phyloP scores from a whole-genome alignment of 1,284 basidiomycete genomes.

The Malassezia globosa region DNA sequence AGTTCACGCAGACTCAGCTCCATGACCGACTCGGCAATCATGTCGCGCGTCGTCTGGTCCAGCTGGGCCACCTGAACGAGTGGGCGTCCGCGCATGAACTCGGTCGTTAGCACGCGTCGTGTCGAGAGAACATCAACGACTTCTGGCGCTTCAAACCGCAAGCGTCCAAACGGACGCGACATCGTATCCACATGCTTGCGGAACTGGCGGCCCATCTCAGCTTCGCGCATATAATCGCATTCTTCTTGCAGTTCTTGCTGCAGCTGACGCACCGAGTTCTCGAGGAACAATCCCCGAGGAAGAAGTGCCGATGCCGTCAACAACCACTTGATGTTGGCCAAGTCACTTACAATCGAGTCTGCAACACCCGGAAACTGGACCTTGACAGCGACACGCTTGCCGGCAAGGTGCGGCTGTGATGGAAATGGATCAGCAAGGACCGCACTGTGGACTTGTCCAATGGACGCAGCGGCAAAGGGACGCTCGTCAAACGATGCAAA shows the following conservation, averaged over 20 bases:
- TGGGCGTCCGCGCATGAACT: conserved; percentile 69
- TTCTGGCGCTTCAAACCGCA: conserved; percentile 67
- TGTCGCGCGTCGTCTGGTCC: conserved; percentile 61
- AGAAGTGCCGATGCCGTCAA: conserved; percentile 68
- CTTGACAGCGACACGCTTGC: conserved; percentile 65
- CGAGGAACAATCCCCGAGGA: conserved; percentile 69
- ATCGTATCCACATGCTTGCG: conserved; percentile 20
- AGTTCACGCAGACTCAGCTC: conserved; percentile 80
- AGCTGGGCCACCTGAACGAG: conserved; percentile 58
- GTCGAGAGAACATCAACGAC: conserved; percentile 68
- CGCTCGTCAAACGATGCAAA: conserved; percentile 71
- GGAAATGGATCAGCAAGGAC: conserved; percentile 50
- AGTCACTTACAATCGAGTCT: conserved; percentile 72
- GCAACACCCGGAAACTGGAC: conserved; percentile 89
- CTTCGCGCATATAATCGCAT: conserved; percentile 85
- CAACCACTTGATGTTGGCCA: conserved; percentile 73
- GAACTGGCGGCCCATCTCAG: conserved; percentile 61
- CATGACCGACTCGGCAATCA: conserved; percentile 75
- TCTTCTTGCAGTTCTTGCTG: conserved; percentile 85
- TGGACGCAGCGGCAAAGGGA: conserved; percentile 90
- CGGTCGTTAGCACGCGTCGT: conserved; percentile 74
- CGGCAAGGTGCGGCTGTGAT: conserved; percentile 24
- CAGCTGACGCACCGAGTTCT: conserved; percentile 73
- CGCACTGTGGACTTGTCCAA: conserved; percentile 86
- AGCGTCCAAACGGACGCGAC: conserved; percentile 10